phyloP scores from a whole-genome alignment of 306 rosid species.

The Cicer bijugum region DNA sequence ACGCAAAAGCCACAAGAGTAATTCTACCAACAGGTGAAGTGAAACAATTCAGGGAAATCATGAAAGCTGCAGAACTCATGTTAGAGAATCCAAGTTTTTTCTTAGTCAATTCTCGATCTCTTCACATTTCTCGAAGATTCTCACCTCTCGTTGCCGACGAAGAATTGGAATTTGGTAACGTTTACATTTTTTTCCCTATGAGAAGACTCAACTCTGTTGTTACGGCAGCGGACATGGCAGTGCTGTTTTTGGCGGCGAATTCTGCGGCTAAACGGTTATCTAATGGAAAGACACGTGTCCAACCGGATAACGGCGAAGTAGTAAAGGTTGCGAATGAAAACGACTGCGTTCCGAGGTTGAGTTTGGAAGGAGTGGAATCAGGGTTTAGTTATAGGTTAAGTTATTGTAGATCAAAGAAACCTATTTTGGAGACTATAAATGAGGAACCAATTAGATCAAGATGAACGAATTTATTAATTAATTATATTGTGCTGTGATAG shows the following conservation, averaged over 20 bases:
- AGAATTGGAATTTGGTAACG: constrained; percentile 72
- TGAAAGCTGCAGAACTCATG: constrained; percentile 93
- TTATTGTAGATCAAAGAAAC: constrained; percentile 78
- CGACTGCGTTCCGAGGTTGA: constrained; percentile 54
- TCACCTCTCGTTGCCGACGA: constrained; percentile 79
- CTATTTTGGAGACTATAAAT: constrained; percentile 77
- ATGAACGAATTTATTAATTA: not conserved
- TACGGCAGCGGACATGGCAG: constrained; percentile 75
- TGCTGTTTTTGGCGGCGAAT: constrained; percentile 74
- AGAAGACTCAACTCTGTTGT: constrained; percentile 64
- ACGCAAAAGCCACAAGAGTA: constrained; percentile 63
- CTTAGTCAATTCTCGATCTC: constrained; percentile 60
- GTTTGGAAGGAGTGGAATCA: constrained; percentile 64
- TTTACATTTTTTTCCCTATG: constrained; percentile 83
- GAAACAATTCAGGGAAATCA: constrained; percentile 56
- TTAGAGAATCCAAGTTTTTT: constrained; percentile 69
- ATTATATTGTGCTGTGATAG: not conserved
- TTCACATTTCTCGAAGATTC: constrained; percentile 75
- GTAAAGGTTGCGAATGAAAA: not conserved
- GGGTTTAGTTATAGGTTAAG: constrained; percentile 64
- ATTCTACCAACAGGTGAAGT: constrained; percentile 80
- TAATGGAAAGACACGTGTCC: constrained; percentile 49
- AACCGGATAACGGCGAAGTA: constrained; percentile 40
- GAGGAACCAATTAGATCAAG: constrained; percentile 63
- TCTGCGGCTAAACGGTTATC: constrained; percentile 73